Percentiles rank a stretch among this genome's conserved stretches.
Evolutionary conservation across 2,329 filamentous ascomycete species (phyloP).

Genomic region (Fusarium irregulare): DNA sequence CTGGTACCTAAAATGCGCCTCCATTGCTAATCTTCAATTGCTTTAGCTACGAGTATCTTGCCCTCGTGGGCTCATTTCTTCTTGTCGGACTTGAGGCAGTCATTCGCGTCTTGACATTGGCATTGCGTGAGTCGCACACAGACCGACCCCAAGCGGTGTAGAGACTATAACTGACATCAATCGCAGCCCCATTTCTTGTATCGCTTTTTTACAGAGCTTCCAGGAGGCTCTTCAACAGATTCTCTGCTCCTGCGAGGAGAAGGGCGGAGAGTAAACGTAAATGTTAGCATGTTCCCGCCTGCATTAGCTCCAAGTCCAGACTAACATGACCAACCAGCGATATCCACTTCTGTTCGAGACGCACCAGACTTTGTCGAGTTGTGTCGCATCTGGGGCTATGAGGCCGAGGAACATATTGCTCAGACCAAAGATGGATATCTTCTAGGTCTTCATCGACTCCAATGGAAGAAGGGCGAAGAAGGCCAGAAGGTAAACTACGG

Average conservation of each 20-base stretch:
- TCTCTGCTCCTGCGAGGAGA: constrained; percentile 76
- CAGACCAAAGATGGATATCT: constrained; percentile 95
- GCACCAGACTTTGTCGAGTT: constrained; percentile 93
- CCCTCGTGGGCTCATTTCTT: constrained; percentile 83
- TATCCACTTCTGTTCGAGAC: constrained; percentile 82
- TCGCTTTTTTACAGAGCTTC: constrained; percentile 85
- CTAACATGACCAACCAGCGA: constrained; percentile 68
- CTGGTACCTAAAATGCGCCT: constrained; percentile 2
- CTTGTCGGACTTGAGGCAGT: constrained; percentile 85
- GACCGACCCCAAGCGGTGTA: constrained; percentile 19
- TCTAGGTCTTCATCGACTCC: constrained; percentile 87
- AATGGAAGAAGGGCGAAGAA: constrained; percentile 85
- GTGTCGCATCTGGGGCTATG: constrained; percentile 91
- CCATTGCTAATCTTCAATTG: constrained; percentile 29
- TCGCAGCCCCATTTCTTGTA: constrained; percentile 79
- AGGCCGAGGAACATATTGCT: constrained; percentile 94
- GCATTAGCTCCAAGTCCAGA: constrained; percentile 51
- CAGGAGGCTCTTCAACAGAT: constrained; percentile 81
- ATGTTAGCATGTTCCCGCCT: constrained; percentile 53
- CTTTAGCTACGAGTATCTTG: constrained; percentile 83
- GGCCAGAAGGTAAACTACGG: constrained; percentile 81
- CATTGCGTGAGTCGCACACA: constrained; percentile 73
- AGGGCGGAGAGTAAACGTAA: constrained; percentile 76
- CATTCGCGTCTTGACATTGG: constrained; percentile 86
- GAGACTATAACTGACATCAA: constrained; percentile 12